Base-by-base conservation (phyloP, 768 basidiomycete species). In the Kwoniella shandongensis region DNA sequence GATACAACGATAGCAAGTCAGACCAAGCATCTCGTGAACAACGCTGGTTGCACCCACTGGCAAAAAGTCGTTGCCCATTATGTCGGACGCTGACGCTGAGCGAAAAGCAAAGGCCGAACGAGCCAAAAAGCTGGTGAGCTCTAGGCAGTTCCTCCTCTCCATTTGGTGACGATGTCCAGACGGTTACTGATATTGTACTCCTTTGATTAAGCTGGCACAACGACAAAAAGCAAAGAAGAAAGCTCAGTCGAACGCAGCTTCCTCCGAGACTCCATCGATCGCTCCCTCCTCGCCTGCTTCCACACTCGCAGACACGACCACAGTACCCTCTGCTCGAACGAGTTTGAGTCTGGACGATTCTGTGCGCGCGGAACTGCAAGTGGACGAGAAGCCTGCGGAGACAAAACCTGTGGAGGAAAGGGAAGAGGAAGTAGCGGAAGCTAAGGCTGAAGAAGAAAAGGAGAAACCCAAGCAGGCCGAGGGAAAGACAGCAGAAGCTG, bases 51-150 rank as follows among this genome's bases (percentile, higher is more conserved):
- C n/a, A n/a, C n/a, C n/a, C n/a, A n/a, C n/a, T n/a, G n/a, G n/a
- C n/a, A n/a, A n/a, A n/a, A n/a, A 42, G 40, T 8, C 6, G 40
- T n/a, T 26, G 23, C 13, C 12, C 55, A 44, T 11, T 36, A 70
- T 70, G 65, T 55, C 69, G 22, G 65, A 65, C 42, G 51, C 62
- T 20, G 65, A 65, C 42, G 51, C 65, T 18, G 72, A 72, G 54
- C 54, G 74, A 10, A 76, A 76, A 54, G 74, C 72, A 13, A 72
- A 76, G 57, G 74, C 74, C 5, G 74, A 67, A 12, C 44, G 74
- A 20, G 74, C 74, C 10, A 76, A 76, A 57, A 70, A 70, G 50
- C 59, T 76, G 30, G 74, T 76, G 44, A 35, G 73, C 59, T 13
- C 17, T 2, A 6, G 3, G 6, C 42, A 17, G 17, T 13, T 23